Conservation (phyloP, 106 monocot genomes). For the Dendrobium officinale region DNA sequence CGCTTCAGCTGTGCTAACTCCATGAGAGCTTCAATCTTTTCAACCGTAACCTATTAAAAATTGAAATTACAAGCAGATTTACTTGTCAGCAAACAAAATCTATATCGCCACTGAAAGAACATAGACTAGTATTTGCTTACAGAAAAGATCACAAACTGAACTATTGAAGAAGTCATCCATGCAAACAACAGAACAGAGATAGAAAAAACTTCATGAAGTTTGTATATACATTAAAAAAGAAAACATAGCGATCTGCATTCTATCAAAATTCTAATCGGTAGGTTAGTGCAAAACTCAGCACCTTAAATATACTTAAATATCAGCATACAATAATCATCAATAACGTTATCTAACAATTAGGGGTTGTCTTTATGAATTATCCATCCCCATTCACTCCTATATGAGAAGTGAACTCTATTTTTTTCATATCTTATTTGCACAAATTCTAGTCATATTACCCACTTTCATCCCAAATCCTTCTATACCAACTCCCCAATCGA, state of each 20-base stretch:
- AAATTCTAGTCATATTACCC: background rate
- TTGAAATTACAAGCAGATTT: background rate
- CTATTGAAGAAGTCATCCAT: too few species aligned
- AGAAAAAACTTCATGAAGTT: background rate
- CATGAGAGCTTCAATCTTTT: conserved; percentile 68
- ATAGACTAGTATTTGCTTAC: background rate
- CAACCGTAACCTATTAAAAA: conserved; percentile 51
- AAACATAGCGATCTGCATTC: background rate
- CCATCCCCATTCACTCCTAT: background rate
- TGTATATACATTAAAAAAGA: background rate
- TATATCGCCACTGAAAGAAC: background rate
- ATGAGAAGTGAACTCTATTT: background rate
- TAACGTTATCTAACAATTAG: background rate
- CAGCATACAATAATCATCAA: background rate
- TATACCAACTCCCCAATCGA: too few species aligned
- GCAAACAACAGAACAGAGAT: background rate
- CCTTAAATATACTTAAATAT: background rate
- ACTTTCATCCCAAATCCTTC: too few species aligned
- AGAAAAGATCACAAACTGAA: background rate
- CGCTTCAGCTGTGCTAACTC: conserved; percentile 61
- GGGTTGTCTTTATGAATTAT: background rate
- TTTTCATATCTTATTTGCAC: background rate
- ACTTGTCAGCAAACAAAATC: background rate
- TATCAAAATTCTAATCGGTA: background rate
- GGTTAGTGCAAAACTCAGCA: background rate